Evolutionary conservation across 345 rosid species (phyloP), one percentile per base, ranked within the genome.

Genomic region (Gossypium anomalum): DNA sequence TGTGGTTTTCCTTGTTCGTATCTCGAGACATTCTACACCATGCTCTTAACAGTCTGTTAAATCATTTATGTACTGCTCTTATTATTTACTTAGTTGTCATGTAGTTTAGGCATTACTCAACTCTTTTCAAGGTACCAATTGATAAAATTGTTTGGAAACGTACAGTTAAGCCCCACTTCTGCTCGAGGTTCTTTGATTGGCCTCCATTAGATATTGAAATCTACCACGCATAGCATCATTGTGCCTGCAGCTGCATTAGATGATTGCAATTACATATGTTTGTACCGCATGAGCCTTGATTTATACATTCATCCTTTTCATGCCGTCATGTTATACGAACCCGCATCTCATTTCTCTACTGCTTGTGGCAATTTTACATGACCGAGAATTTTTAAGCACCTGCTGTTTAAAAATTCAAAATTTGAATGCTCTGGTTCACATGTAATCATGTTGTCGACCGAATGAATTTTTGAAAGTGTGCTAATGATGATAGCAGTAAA

Each of bases 231-330:
- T 69, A 34, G 38, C 59, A 62, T 71, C 48, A 23, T 68, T 20
- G 53, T 61, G 82, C 69, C 64, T 11, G 63, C 22, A 34, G 43
- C 17, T 68, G 43, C 27, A 25, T 79, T 71, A 59, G 70, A 67
- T 61, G n/a, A 23, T 53, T 75, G 44, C 63, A 70, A 45, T 11
- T 48, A 34, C 58, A 65, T 74, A 29, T 60, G 53, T 78, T 65
- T 78, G 70, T 76, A 53, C 75, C 2, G 13, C 67, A 43, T 66
- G 4, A 12, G 44, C 66, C 41, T 70, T 65, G 78, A 78, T 73
- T 45, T 71, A 44, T 62, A 51, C 48, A 20, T 73, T 79, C 76
- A 52, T 48, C 56, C 41, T 64, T 78, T 60, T 23, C 67, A 20
- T 77, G 13, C 16, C 62, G 63, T 65, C 83, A 3, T 63, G 53